A percentile compares a stretch with the other conserved stretches of the same genome.
Evolutionary conservation across 1,284 basidiomycete species (phyloP).

Genomic region (Pholiota adiposa): DNA sequence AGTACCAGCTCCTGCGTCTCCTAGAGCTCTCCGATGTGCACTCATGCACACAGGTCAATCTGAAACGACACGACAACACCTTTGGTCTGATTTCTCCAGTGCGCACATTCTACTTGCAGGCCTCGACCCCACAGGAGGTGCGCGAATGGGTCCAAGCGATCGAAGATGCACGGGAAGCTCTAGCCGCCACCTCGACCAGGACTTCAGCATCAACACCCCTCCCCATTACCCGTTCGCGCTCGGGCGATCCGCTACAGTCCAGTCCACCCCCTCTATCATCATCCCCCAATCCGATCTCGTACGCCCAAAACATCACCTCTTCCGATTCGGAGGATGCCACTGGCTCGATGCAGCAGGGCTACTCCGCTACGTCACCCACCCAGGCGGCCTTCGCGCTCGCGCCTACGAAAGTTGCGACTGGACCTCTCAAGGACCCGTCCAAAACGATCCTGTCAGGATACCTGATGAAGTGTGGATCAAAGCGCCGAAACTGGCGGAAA

Average conservation of each 20-base stretch:
- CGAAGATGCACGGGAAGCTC: conserved; percentile 73
- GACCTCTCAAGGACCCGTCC: conserved; percentile 54
- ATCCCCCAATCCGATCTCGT: conserved; percentile 46
- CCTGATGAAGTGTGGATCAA: conserved; percentile 95
- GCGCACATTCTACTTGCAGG: conserved; percentile 94
- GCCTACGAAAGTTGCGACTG: conserved; percentile 39
- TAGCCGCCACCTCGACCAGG: conserved; percentile 64
- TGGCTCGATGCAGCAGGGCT: conserved; percentile 42
- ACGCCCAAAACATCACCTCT: conserved; percentile 56
- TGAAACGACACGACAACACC: conserved; percentile 90
- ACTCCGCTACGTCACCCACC: conserved; percentile 35
- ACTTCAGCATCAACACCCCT: conserved; percentile 56
- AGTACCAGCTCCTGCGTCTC: conserved; percentile 91
- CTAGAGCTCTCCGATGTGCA: conserved; percentile 91
- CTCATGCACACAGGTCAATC: conserved; percentile 84
- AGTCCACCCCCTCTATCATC: conserved; percentile 40
- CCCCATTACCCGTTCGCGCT: conserved; percentile 40
- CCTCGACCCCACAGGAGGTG: conserved; percentile 72
- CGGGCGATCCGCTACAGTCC: conserved; percentile 28
- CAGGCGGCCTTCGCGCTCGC: conserved; percentile 45
- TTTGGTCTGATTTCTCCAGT: conserved; percentile 93
- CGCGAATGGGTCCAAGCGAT: conserved; percentile 87
- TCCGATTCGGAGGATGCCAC: conserved; percentile 78
- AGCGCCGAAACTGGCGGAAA: conserved; percentile 95
- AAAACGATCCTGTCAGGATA: conserved; percentile 89